phyloP scores from a whole-genome alignment of 495 filamentous ascomycete genomes.

The Podospora conica region DNA sequence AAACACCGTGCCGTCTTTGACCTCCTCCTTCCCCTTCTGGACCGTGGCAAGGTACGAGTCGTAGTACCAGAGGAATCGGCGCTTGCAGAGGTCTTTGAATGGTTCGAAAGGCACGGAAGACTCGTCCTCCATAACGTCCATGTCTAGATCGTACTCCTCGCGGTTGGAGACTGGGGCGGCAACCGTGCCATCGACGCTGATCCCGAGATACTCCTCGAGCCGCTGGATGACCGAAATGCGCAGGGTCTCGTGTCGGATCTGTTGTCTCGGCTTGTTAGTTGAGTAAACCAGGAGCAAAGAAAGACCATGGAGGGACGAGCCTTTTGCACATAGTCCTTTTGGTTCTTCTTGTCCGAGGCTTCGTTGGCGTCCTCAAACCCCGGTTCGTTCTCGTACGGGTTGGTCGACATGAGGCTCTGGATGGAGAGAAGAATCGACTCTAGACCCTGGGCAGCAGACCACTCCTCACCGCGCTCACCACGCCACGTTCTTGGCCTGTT shows the following conservation, averaged over 20 bases:
- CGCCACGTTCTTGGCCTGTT: constrained; percentile 74
- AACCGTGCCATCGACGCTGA: constrained; percentile 47
- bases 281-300: neutral
- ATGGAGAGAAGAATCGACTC: constrained; percentile 95
- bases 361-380: constrained; percentile 75
- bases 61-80: constrained; percentile 93
- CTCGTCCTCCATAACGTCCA: constrained; percentile 49
- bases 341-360: constrained; percentile 62
- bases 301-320: constrained; percentile 38
- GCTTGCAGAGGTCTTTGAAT: constrained; percentile 86
- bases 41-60: constrained; percentile 74
- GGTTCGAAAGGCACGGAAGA: constrained; percentile 56
- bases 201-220: constrained; percentile 70
- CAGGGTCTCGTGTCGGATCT: constrained; percentile 91
- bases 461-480: constrained; percentile 82
- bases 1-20: constrained; percentile 57
- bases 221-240: constrained; percentile 80
- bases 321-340: constrained; percentile 80
- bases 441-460: constrained; percentile 91
- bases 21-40: constrained; percentile 52
- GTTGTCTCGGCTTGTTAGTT: constrained; percentile 10
- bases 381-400: constrained; percentile 95
- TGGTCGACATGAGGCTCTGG: constrained; percentile 87
- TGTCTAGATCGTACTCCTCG: constrained; percentile 47
- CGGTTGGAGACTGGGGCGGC: constrained; percentile 33